Evolutionary conservation across 441 rosid genomes (phyloP).

Genomic region (Populus hybrid): DNA sequence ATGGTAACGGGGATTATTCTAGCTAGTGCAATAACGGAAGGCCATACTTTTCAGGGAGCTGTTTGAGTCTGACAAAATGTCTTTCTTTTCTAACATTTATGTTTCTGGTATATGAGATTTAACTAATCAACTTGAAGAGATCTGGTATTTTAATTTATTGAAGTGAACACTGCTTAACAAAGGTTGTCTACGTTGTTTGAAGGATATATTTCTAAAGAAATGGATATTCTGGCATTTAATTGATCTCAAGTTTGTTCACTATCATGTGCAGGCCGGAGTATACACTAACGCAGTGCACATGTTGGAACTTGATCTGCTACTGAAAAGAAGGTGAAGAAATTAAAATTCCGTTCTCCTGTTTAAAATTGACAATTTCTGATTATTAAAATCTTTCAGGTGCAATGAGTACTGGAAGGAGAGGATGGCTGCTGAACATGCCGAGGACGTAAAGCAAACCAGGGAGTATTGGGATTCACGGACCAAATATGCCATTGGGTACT

Average conservation of each 20-base stretch:
- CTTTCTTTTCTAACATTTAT: not conserved
- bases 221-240: not conserved
- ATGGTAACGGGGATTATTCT: too few species aligned
- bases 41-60: too few species aligned
- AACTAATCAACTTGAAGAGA: not conserved
- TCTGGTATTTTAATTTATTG: not conserved
- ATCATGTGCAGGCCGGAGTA: conserved; percentile 56
- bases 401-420: conserved; percentile 79
- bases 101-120: not conserved
- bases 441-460: conserved; percentile 69
- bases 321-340: conserved; percentile 54
- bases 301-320: conserved; percentile 66
- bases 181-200: not conserved
- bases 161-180: not conserved
- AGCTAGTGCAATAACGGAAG: too few species aligned
- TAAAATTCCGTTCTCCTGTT: not conserved
- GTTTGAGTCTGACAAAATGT: too few species aligned
- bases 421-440: conserved; percentile 44
- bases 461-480: conserved; percentile 72
- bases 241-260: not conserved
- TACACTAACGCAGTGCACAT: conserved; percentile 65
- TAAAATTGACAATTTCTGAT: conserved; percentile 1
- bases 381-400: conserved; percentile 36
- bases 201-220: not conserved
- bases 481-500: conserved; percentile 52